A percentile compares a stretch with the other conserved stretches of the same genome.
Conservation (phyloP, 1,139 yeast genomes). For the Kodamaea plutei region DNA sequence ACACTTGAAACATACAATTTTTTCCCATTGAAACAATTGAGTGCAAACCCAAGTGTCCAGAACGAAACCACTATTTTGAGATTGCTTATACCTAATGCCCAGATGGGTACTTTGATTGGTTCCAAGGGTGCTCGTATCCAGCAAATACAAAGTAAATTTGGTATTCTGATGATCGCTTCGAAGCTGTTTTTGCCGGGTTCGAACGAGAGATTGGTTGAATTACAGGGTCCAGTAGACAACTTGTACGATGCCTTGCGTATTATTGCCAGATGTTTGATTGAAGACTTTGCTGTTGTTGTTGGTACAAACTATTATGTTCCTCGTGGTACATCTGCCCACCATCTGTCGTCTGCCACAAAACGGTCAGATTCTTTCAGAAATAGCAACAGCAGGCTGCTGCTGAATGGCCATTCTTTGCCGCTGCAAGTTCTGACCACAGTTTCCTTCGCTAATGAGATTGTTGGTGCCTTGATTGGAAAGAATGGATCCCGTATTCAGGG, state of each 20-base stretch:
- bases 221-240: conserved; percentile 74
- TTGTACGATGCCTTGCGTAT: conserved; percentile 57
- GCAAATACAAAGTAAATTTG: conserved; percentile 64
- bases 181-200: conserved; percentile 81
- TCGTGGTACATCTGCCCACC: conserved; percentile 20
- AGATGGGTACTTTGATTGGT: conserved; percentile 90
- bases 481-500: conserved; percentile 86
- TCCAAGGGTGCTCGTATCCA: conserved; percentile 80
- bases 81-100: conserved; percentile 76
- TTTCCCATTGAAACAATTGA: conserved; percentile 61
- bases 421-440: conserved; percentile 5
- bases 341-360: background rate
- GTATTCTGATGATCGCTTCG: conserved; percentile 83
- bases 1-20: conserved; percentile 41
- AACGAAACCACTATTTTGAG: conserved; percentile 59
- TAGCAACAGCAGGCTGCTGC: background rate
- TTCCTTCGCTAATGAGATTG: conserved; percentile 72
- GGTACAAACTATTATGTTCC: conserved; percentile 69
- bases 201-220: conserved; percentile 82
- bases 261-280: conserved; percentile 69
- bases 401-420: background rate
- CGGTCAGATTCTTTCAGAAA: background rate
- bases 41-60: conserved; percentile 46
- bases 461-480: conserved; percentile 88
- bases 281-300: conserved; percentile 64